Percentiles rank a stretch among this genome's conserved stretches.
Evolutionary conservation across 2,329 filamentous ascomycete species (phyloP).

Genomic region (Neopestalotiopsis rosae): DNA sequence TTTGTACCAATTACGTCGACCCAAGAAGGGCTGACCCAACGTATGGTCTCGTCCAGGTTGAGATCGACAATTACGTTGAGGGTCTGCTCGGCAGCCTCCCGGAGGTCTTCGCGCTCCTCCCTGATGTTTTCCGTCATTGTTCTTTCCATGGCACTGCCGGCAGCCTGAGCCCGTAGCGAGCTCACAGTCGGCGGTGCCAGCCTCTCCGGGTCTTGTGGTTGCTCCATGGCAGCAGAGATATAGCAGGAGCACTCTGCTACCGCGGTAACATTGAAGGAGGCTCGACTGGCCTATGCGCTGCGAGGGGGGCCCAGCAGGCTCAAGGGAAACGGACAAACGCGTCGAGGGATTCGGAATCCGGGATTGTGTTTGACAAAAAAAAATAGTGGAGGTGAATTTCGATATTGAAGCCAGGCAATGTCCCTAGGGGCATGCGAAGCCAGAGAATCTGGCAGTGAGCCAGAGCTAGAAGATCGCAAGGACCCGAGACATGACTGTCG

Average conservation of each 20-base stretch:
- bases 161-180: conserved; percentile 55
- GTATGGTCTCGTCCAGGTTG: conserved; percentile 85
- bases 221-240: conserved; percentile 49
- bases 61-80: conserved; percentile 96
- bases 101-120: conserved; percentile 90
- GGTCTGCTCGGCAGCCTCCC: conserved; percentile 94
- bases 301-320: conserved; percentile 21
- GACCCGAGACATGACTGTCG: conserved; percentile 44
- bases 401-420: conserved; percentile 14
- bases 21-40: conserved; percentile 98
- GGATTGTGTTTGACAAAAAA: conserved; percentile 25
- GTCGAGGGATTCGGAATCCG: conserved; percentile 23
- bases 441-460: conserved; percentile 42
- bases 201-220: conserved; percentile 46
- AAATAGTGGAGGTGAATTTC: conserved; percentile 23
- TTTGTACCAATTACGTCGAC: conserved; percentile 86
- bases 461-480: conserved; percentile 44
- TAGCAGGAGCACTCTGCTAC: conserved; percentile 34
- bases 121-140: conserved; percentile 87
- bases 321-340: conserved; percentile 31
- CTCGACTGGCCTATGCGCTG: conserved; percentile 20
- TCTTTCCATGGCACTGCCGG: conserved; percentile 59
- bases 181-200: conserved; percentile 60
- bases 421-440: conserved; percentile 29
- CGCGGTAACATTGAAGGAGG: conserved; percentile 39